A percentile compares a stretch with the other conserved stretches of the same genome.
phyloP scores from a whole-genome alignment of 176 grass and related monocot genomes.

The Secale cereale region DNA sequence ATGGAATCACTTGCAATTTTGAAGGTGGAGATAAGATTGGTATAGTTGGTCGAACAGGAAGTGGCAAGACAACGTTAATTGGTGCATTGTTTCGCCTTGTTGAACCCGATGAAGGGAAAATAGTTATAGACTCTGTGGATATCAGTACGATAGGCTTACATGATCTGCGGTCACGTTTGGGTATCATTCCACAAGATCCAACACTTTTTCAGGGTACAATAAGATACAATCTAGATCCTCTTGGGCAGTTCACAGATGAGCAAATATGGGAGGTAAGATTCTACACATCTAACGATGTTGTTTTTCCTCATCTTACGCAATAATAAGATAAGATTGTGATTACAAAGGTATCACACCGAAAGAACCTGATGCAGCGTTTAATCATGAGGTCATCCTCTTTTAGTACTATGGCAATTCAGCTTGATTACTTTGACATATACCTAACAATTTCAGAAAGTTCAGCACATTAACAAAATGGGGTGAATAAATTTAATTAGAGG shows the following conservation, averaged over 20 bases:
- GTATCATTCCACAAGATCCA: conserved; percentile 97
- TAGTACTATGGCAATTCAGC: neutral
- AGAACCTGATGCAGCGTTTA: conserved; percentile 4
- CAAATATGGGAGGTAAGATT: conserved; percentile 85
- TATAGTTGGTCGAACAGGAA: conserved; percentile 90
- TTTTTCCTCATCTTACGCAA: neutral
- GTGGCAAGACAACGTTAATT: conserved; percentile 90
- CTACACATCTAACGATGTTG: neutral
- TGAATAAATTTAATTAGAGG: neutral
- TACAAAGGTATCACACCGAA: neutral
- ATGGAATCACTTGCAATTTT: conserved; percentile 73
- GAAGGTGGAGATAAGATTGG: conserved; percentile 85
- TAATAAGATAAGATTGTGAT: conserved; percentile 13
- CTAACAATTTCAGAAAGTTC: neutral
- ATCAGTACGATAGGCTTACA: conserved; percentile 74
- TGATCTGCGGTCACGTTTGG: conserved; percentile 77
- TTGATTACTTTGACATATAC: neutral
- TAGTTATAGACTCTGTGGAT: conserved; percentile 65
- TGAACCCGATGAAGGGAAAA: conserved; percentile 75
- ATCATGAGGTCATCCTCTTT: neutral
- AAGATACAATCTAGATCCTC: conserved; percentile 84
- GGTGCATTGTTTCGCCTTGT: conserved; percentile 85
- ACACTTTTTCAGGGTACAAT: conserved; percentile 85
- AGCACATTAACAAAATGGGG: neutral
- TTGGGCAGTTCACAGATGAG: conserved; percentile 57